Evolutionary conservation across 768 basidiomycete species (phyloP), one percentile per base, ranked within the genome.

Genomic region (Phlegmacium glaucopus): DNA sequence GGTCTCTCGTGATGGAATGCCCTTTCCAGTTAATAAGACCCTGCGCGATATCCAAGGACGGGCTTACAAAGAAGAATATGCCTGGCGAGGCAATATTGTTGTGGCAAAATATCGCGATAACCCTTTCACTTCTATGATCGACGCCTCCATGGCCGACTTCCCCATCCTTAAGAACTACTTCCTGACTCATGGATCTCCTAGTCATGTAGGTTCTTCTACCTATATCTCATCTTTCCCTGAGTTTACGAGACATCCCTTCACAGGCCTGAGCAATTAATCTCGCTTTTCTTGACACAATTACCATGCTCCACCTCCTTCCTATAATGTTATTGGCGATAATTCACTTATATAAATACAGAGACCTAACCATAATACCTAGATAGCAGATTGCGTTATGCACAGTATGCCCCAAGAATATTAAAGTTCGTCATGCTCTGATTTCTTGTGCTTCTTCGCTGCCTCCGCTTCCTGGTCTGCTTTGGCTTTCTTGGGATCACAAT

Each of bases 121-220:
- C 41, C 77, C 79, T 0, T 80, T 78, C 58, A 66, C 70, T 6
- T 74, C 72, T 6, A 78, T 90, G 78, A 79, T 82, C 16, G 75
- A 89, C 59, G 81, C 79, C 17, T 81, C 85, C n/a, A 90, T 89
- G 78, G 83, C 88, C 30, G 89, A 90, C 59, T 91, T 89, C 53
- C 85, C 89, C 2, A 78, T 91, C 52, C 64, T 91, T 50, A 84
- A 87, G 61, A 91, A 91, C 62, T 89, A 83, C 62, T 77, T 91
- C 47, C 68, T 81, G 57, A 85, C 80, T 35, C 84, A 86, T 59
- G 75, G 75, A 26, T 76, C 77, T 10, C 80, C 82, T 53, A 61
- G 67, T 63, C 68, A 71, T 57, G 69, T 68, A 45, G 51, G 48
- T 46, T 45, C 29, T 12, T 32, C 28, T 18, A 15, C 17, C 34